Evolutionary conservation across 2,329 filamentous ascomycete genomes (phyloP), one percentile per base, ranked within the genome.

Genomic region (Paracorniculantispora psalliotae): DNA sequence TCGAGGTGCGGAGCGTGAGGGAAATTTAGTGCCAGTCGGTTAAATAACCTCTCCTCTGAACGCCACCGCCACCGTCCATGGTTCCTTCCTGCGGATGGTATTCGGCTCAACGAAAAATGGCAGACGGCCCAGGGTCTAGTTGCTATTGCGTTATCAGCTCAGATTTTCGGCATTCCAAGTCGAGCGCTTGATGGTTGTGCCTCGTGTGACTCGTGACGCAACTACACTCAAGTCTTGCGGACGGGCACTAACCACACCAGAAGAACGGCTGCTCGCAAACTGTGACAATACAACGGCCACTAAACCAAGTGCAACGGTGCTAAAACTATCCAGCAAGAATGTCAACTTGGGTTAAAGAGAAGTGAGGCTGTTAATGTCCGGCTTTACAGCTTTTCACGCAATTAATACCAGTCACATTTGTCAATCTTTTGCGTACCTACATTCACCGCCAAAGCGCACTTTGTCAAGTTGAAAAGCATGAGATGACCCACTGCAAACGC

Each of bases 61-160:
- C 50, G 50, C 50, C 37, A 30, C 50, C 50, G 50, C 50, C 50
- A 43, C 25, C n/a, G 4, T 15, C n/a, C 48, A 51, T 51, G 35
- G 48, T 51, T 17, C 3, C 21, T 8, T 25, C 9, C 21, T 4
- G n/a, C 4, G 23, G 9, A 44, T 44, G 23, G 23, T 17, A 17
- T 46, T 44, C 41, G 15, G 41, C 41, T 44, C 41, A 25, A 37
- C 10, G 17, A 12, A 4, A 6, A 37, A 12, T 37, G 5, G 4
- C 10, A 12, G 4, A 4, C 6, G 33, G 33, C 33, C 33, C 33
- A 37, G 10, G 33, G 17, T 37, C 5, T 37, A 15, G 10, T 37
- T 6, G 4, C 12, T 15, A 13, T 15, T 37, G 30, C 17, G 17
- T 37, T 4, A 37, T 15, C 10, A 3, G 33, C 12, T 8, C 17